Conservation (phyloP, 345 rosid genomes). For the Acer yangbiense region DNA sequence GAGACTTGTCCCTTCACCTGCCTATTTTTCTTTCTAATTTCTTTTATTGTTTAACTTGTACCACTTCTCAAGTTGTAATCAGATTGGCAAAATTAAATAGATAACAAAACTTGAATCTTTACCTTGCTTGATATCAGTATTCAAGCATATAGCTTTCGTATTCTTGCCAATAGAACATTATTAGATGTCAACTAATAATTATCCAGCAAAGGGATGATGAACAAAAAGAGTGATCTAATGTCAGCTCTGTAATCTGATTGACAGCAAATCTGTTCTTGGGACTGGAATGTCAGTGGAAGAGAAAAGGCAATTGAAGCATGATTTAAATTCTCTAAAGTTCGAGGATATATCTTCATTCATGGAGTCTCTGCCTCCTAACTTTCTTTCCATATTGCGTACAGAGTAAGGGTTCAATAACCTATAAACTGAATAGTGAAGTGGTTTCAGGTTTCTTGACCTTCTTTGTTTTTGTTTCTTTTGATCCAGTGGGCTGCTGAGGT, state of each 20-base stretch:
- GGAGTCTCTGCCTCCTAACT: slow-evolving; percentile 87
- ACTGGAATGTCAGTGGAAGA: slow-evolving; percentile 68
- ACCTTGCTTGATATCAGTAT: neutral
- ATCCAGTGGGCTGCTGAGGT: slow-evolving; percentile 73
- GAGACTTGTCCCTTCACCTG: neutral
- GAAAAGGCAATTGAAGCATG: slow-evolving; percentile 64
- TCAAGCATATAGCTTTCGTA: neutral
- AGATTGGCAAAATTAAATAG: neutral
- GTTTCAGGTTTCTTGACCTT: slow-evolving; percentile 7
- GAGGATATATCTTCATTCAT: slow-evolving; percentile 84
- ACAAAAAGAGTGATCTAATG: slow-evolving; percentile 7
- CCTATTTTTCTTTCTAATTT: neutral
- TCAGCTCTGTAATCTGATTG: slow-evolving; percentile 18
- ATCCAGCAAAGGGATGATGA: neutral
- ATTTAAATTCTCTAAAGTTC: slow-evolving; percentile 59
- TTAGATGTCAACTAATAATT: neutral
- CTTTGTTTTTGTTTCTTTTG: slow-evolving; percentile 6
- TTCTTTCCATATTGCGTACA: slow-evolving; percentile 63
- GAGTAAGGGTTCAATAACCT: slow-evolving; percentile 48
- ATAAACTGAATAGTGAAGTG: neutral
- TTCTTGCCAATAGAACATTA: neutral
- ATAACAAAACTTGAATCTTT: neutral
- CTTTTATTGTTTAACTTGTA: neutral
- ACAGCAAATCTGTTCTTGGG: slow-evolving; percentile 75
- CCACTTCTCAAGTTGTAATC: neutral